Conservation (phyloP, 768 basidiomycete species). For the Grammothele lineata region DNA sequence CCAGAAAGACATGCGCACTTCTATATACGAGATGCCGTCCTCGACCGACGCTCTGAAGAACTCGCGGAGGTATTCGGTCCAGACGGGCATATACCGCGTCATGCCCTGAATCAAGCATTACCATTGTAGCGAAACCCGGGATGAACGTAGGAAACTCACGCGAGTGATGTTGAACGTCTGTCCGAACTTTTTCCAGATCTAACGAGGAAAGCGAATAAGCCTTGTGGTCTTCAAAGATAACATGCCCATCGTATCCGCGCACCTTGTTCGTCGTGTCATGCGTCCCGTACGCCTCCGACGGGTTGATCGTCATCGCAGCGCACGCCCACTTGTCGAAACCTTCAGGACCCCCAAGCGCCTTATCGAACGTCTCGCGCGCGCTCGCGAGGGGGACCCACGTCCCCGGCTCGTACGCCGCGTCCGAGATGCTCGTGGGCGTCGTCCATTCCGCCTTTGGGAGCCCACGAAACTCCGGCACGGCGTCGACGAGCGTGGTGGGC, state of each 20-base stretch:
- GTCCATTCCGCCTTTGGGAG: slow-evolving; percentile 32
- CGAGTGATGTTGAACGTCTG: slow-evolving; percentile 46
- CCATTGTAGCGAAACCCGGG: no score
- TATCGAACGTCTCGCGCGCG: slow-evolving; percentile 50
- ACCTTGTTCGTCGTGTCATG: slow-evolving; percentile 69
- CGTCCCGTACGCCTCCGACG: slow-evolving; percentile 65
- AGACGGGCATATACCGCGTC: slow-evolving; percentile 52
- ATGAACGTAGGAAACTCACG: slow-evolving; percentile 32
- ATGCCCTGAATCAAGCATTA: no score
- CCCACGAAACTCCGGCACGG: slow-evolving; percentile 49
- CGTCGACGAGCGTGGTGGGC: slow-evolving; percentile 33
- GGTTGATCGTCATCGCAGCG: slow-evolving; percentile 58
- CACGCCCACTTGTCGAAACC: slow-evolving; percentile 68
- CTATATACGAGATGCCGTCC: slow-evolving; percentile 71
- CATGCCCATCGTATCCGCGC: no score
- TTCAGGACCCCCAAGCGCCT: slow-evolving; percentile 49
- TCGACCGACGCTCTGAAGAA: slow-evolving; percentile 59
- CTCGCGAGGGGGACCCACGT: slow-evolving; percentile 53
- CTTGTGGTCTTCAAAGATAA: background rate
- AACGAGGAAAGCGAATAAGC: no score
- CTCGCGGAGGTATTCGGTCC: slow-evolving; percentile 52
- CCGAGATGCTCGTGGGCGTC: slow-evolving; percentile 31
- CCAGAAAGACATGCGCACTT: slow-evolving; percentile 63
- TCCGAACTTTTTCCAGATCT: slow-evolving; percentile 78
- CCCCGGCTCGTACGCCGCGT: slow-evolving; percentile 37